Evolutionary conservation across 805 yeast species (phyloP), one percentile per base, ranked within the genome.

Genomic region (Spathaspora passalidarum): DNA sequence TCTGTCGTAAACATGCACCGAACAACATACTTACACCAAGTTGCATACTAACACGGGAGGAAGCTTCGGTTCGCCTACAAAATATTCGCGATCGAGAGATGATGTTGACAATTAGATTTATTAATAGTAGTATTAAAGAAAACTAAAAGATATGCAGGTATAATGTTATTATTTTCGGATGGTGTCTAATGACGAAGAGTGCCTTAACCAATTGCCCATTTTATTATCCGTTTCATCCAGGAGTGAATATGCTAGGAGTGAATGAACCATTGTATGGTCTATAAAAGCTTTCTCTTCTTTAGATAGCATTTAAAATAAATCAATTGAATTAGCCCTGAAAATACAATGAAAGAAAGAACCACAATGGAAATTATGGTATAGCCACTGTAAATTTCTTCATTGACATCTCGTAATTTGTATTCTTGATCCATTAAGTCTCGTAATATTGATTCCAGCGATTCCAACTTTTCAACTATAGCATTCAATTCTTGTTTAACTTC

Each of bases 381-480:
- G 14, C 60, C 60, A 20, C 61, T 56, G 42, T 52, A 72, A 29
- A 72, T 71, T 19, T 54, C 56, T 48, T 72, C 77, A 51, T 72
- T 72, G 34, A 60, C 62, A 45, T 69, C 68, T 49, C 77, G 49
- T 32, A 72, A 52, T 45, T 54, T 56, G 17, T 47, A 57, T 48
- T 72, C 75, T 41, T 66, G 67, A 17, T 60, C 59, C 51, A 66
- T 50, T 35, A 72, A 54, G 17, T 59, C 56, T 26, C 54, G 34
- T 14, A 70, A 54, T 8, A 62, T 57, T 2, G 46, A 38, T 35
- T 62, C 66, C 2, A 72, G 61, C 34, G 57, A 55, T 32, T 60
- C 44, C 39, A 72, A 59, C 42, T 56, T 63, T 29, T 62, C 69
- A 1, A 58, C 54, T 13, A 69, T 62, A 17, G 57, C 58, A 20